Evolutionary conservation across 2,329 filamentous ascomycete genomes (phyloP), one percentile per base, ranked within the genome.

Genomic region (Fusarium armeniacum): DNA sequence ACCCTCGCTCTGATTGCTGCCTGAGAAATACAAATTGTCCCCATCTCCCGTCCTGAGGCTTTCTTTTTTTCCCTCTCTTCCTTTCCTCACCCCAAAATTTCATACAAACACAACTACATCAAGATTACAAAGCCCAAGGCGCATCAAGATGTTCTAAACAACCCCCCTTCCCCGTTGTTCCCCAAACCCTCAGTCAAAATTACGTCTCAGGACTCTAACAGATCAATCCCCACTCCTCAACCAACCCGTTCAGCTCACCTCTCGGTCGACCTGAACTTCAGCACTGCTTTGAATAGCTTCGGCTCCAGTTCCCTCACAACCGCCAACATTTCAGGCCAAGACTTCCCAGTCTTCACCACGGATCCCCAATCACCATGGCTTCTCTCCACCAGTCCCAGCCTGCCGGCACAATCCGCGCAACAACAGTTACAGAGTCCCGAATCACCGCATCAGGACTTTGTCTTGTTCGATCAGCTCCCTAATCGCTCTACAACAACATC

Each of bases 311-410:
- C 83, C 82, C 80, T 78, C 76, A 79, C 78, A 76, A 85, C 85
- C 84, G 82, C 83, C 82, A 89, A 83, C 83, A 89, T 89, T 87
- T 80, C 84, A 83, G 79, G 81, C 78, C 87, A 85, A 88, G 90
- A 90, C 88, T 88, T 86, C 75, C 78, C 85, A 88, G 89, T 92
- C 90, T 90, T 91, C 90, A 93, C 86, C 87, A 94, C 91, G 91
- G 91, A 91, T 92, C 87, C 89, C 81, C 85, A 86, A 83, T 88
- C 89, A 93, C 76, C 86, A 94, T 94, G 92, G 92, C 91, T 86
- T 89, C 87, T 90, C 86, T 89, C 89, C 84, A 88, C 83, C 84
- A 83, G 85, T 77, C 76, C 84, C 80, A 87, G 83, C 85, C 86
- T 84, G 86, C 87, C 87, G 88, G 88, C 87, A 83, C 75, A 82